These are phyloP conservation scores for Suillus subluteus DNA, from an alignment of 768 basidiomycete genomes.

Conservation along the genomic window DNA sequence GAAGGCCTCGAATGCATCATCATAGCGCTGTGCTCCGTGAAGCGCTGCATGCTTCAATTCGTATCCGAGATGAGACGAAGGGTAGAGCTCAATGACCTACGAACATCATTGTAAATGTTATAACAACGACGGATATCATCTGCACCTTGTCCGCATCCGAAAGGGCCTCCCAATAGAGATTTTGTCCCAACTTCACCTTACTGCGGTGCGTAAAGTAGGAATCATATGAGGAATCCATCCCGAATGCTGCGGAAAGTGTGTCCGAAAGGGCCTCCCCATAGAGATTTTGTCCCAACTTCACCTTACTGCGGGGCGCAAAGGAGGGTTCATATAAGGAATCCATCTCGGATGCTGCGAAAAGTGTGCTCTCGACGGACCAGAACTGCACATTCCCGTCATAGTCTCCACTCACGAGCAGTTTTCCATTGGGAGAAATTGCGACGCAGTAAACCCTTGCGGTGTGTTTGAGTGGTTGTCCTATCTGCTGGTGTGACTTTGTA, in stretches of 20 bases:
- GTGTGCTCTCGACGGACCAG: too few relatives aligned
- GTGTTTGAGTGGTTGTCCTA: too few relatives aligned
- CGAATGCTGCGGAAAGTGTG: not conserved
- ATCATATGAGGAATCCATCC: not conserved
- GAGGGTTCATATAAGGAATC: too few relatives aligned
- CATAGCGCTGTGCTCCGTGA: not conserved
- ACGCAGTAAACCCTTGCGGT: too few relatives aligned
- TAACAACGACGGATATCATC: not conserved
- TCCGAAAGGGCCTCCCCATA: too few relatives aligned
- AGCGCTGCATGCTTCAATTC: not conserved
- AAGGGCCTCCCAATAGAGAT: not conserved
- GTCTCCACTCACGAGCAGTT: too few relatives aligned
- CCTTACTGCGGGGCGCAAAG: too few relatives aligned
- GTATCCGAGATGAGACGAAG: not conserved
- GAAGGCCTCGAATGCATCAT: not conserved
- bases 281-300: too few relatives aligned
- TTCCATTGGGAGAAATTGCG: too few relatives aligned
- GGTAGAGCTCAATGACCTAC: not conserved
- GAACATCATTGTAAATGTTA: not conserved
- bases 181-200: not conserved
- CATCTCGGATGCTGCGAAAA: too few relatives aligned
- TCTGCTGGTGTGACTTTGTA: too few relatives aligned
- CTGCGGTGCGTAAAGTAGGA: not conserved
- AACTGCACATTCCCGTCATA: too few relatives aligned
- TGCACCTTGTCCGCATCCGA: not conserved